These are phyloP conservation scores for Ascocoryne sarcoides DNA, from an alignment of 2,329 filamentous ascomycete species.

Conservation along the genomic window DNA sequence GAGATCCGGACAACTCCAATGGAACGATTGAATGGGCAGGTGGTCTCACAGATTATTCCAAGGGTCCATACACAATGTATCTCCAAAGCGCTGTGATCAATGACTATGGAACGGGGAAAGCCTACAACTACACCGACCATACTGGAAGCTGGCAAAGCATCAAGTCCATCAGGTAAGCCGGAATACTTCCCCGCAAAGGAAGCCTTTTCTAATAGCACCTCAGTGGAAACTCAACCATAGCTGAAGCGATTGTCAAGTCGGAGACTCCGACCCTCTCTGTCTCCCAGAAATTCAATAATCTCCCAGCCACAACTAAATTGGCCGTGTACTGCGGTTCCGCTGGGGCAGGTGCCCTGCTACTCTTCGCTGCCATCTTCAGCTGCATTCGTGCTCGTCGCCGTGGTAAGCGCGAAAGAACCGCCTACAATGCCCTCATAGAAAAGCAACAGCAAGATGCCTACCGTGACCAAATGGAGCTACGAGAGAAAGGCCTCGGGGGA, in stretches of 20 bases:
- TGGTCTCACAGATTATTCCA: constrained; percentile 55
- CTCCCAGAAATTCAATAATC: constrained; percentile 44
- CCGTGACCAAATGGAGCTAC: constrained; percentile 23
- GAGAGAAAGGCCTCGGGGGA: constrained; percentile 24
- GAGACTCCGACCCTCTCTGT: constrained; percentile 32
- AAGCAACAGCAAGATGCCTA: constrained; percentile 24
- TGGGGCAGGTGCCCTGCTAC: constrained; percentile 35
- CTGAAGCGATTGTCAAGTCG: constrained; percentile 32
- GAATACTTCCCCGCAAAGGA: not conserved
- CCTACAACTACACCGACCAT: constrained; percentile 56
- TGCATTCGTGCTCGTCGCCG: constrained; percentile 46
- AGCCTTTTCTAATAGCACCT: constrained; percentile 16
- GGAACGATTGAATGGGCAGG: constrained; percentile 63
- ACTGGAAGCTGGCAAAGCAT: constrained; percentile 58
- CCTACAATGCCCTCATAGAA: constrained; percentile 25
- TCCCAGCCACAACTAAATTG: constrained; percentile 41
- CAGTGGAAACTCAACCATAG: constrained; percentile 50
- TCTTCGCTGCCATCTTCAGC: constrained; percentile 40
- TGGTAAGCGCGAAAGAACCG: constrained; percentile 42
- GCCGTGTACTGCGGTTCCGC: constrained; percentile 43
- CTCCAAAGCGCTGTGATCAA: constrained; percentile 52
- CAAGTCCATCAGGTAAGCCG: constrained; percentile 43
- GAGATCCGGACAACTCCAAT: constrained; percentile 44
- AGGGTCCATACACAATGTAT: constrained; percentile 65
- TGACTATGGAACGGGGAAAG: constrained; percentile 48